phyloP scores from a whole-genome alignment of 441 rosid genomes.

The Populus tomentosa region DNA sequence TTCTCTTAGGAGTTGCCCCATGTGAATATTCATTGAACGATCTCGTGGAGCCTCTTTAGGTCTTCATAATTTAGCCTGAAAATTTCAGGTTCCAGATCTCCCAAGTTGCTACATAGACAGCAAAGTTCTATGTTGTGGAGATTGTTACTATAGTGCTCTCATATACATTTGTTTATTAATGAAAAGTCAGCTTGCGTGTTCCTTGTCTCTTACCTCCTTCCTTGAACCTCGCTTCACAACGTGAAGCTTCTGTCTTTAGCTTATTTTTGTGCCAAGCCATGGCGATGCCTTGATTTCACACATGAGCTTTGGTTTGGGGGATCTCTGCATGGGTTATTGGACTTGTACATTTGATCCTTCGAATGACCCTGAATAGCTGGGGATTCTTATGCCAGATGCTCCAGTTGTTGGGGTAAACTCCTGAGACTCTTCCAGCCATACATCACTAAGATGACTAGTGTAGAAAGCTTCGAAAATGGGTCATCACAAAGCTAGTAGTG shows the following conservation, averaged over 20 bases:
- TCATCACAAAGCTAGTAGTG: too few species aligned
- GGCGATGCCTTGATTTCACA: neutral
- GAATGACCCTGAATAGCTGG: neutral
- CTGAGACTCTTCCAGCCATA: too few species aligned
- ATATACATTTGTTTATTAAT: neutral
- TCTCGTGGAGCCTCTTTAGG: neutral
- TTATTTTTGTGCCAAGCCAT: too few species aligned
- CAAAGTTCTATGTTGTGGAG: neutral
- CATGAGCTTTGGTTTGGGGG: neutral
- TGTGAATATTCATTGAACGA: neutral
- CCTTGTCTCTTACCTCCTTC: too few species aligned
- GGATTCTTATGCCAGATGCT: neutral
- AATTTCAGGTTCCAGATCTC: constrained; percentile 1
- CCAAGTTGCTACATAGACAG: constrained; percentile 6
- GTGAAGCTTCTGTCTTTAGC: too few species aligned
- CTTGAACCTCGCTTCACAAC: neutral
- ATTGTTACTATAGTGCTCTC: neutral
- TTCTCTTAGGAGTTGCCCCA: too few species aligned
- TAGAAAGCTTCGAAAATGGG: too few species aligned
- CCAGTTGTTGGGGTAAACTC: neutral
- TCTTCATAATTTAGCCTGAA: neutral
- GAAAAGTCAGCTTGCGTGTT: neutral
- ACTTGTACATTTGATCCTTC: neutral
- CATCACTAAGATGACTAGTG: too few species aligned
- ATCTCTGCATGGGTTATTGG: neutral